A percentile compares a stretch with the other conserved stretches of the same genome.
These are phyloP conservation scores for Diversispora eburnea DNA, from an alignment of 192 early-diverging fungal species.

Conservation along the genomic window DNA sequence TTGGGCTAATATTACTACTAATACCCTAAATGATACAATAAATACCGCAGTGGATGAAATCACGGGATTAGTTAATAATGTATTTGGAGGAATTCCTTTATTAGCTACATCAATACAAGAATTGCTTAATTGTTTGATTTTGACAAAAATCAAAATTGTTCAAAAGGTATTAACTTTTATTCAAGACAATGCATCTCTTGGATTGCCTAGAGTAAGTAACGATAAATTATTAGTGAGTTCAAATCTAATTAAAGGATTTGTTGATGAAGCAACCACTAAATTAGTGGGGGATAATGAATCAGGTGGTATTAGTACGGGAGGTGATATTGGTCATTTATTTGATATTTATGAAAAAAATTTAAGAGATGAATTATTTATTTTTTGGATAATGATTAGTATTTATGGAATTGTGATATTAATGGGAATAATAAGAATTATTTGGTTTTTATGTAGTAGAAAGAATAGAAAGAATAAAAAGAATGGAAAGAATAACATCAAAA, in stretches of 20 bases:
- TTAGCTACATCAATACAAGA: background rate
- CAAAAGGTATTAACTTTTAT: constrained; percentile 17
- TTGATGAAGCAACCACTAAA: constrained; percentile 1
- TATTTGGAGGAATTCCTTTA: constrained; percentile 4
- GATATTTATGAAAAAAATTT: constrained; percentile 10
- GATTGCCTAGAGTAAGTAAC: constrained; percentile 20
- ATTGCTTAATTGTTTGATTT: constrained; percentile 20
- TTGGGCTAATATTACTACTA: constrained; percentile 23
- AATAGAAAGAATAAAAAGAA: too few relatives aligned
- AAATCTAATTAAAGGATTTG: constrained; percentile 5
- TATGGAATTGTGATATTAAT: constrained; percentile 11
- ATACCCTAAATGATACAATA: constrained; percentile 14
- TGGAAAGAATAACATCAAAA: too few relatives aligned
- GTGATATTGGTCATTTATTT: constrained; percentile 26
- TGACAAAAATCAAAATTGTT: constrained; percentile 15
- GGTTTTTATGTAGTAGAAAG: too few relatives aligned
- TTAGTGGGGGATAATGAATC: background rate
- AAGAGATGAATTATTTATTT: constrained; percentile 1
- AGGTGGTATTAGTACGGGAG: background rate
- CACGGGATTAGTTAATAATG: background rate
- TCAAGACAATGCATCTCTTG: constrained; percentile 14
- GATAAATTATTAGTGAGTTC: background rate
- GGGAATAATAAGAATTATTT: background rate
- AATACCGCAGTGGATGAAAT: constrained; percentile 26
- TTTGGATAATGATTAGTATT: constrained; percentile 1